Evolutionary conservation across 805 yeast genomes (phyloP), one percentile per base, ranked within the genome.

Genomic region (Blastobotrys muscicola): DNA sequence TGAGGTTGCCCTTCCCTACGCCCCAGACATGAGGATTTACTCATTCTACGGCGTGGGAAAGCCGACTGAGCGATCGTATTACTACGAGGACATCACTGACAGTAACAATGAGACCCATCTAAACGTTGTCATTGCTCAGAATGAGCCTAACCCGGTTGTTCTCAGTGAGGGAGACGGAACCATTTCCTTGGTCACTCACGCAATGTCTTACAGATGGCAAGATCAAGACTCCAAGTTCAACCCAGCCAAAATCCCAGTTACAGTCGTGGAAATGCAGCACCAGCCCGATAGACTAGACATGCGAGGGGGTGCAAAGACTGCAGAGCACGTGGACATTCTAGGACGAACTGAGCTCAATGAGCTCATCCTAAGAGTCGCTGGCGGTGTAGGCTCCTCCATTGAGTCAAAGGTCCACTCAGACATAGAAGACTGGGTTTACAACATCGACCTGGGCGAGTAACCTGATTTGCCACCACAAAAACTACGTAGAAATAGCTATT

Each of bases 81-180:
- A 79, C 30, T 92, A 92, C 63, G 78, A 75, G 43, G 86, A 83
- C 52, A 83, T 82, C 44, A 68, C 66, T 5, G 75, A 76, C 47
- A 20, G 26, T 6, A 74, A 75, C 44, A 63, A 68, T 0, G 45
- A 64, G 0, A 57, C 75, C 3, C 72, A 77, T 29, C 66, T 90
- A 49, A 78, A 82, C 48, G 72, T 84, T 44, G 74, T 90, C 0
- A 85, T 92, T 41, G 86, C 83, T 52, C 64, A 74, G 16, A 83
- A 75, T 8, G 70, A 73, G 3, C 68, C 73, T 32, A 60, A 69
- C n/a, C 80, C 94, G 0, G 96, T 92, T 0, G 70, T 72, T 32
- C 69, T 85, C 56, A 81, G 95, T 1, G 95, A 92, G 58, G 98
- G 98, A 23, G 98, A 92, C 62, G 98, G 98, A 3, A 92, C 98